Percentiles rank a stretch among this genome's conserved stretches.
phyloP scores from a whole-genome alignment of 2,329 filamentous ascomycete species.

The Fusarium circinatum region DNA sequence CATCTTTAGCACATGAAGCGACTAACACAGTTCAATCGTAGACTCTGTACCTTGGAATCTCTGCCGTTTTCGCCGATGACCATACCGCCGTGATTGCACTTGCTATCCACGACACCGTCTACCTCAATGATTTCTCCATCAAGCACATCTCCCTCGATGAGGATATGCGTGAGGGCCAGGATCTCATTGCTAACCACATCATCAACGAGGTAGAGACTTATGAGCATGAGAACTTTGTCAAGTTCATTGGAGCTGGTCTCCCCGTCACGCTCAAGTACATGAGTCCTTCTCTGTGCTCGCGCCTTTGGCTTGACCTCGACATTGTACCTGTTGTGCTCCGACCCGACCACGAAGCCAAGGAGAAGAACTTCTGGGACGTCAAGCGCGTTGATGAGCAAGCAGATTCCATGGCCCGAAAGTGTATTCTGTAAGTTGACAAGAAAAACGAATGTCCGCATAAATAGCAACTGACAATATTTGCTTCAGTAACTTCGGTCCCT shows the following conservation, averaged over 20 bases:
- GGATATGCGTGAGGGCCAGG: conserved; percentile 51
- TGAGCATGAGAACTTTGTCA: conserved; percentile 72
- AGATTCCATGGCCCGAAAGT: conserved; percentile 83
- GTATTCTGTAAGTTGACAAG: conserved; percentile 67
- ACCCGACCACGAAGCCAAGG: conserved; percentile 57
- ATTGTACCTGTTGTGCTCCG: conserved; percentile 76
- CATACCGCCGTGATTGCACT: conserved; percentile 69
- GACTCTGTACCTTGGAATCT: conserved; percentile 72
- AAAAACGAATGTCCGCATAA: not conserved
- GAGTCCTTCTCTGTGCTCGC: conserved; percentile 73
- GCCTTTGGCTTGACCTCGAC: conserved; percentile 80
- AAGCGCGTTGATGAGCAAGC: conserved; percentile 82
- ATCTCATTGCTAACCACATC: conserved; percentile 68
- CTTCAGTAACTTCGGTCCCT: conserved; percentile 75
- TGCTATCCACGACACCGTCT: conserved; percentile 78
- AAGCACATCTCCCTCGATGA: conserved; percentile 63
- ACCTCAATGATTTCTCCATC: conserved; percentile 77
- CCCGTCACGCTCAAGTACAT: conserved; percentile 67
- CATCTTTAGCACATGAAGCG: not conserved
- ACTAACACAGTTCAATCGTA: conserved; percentile 44
- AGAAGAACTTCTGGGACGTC: conserved; percentile 59
- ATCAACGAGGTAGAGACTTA: conserved; percentile 67
- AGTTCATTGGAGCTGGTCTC: conserved; percentile 80
- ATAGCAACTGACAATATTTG: not conserved
- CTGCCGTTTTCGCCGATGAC: conserved; percentile 62